Conservation (phyloP, 208 protist species). For the Eutreptiella sp. region DNA sequence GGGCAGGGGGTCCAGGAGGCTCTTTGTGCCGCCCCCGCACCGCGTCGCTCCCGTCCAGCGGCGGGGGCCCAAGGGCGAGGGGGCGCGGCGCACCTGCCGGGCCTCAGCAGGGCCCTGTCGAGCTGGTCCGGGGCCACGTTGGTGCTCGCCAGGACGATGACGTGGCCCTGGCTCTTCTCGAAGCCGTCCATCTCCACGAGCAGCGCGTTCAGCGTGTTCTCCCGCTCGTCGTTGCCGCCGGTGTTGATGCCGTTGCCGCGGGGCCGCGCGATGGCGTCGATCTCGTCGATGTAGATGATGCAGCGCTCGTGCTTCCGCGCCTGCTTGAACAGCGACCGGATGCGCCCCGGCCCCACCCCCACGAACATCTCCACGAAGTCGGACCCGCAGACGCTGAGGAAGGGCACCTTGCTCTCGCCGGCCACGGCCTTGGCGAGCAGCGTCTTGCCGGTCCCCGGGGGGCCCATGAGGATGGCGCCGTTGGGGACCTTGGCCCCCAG, state of each 20-base stretch:
- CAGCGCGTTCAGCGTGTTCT: slow-evolving; percentile 95
- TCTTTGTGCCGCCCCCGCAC: too few relatives aligned
- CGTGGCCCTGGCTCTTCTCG: slow-evolving; percentile 51
- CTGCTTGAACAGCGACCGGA: slow-evolving; percentile 86
- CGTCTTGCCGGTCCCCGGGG: slow-evolving; percentile 87
- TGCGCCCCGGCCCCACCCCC: slow-evolving; percentile 80
- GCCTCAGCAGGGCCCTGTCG: slow-evolving; percentile 77
- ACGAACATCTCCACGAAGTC: slow-evolving; percentile 96
- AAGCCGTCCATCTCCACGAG: slow-evolving; percentile 95
- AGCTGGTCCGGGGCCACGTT: slow-evolving; percentile 84
- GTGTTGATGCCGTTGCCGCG: slow-evolving; percentile 52
- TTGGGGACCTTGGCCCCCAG: slow-evolving; percentile 71
- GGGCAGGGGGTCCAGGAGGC: too few relatives aligned
- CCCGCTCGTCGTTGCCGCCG: slow-evolving; percentile 84
- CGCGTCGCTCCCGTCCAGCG: too few relatives aligned
- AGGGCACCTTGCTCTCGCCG: slow-evolving; percentile 75
- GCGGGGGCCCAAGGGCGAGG: too few relatives aligned
- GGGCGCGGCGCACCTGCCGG: too few relatives aligned
- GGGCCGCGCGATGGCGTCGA: slow-evolving; percentile 89
- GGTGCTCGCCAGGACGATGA: slow-evolving; percentile 91
- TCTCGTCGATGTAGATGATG: slow-evolving; percentile 97
- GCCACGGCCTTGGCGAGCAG: slow-evolving; percentile 85
- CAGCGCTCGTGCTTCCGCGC: slow-evolving; percentile 82
- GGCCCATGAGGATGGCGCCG: slow-evolving; percentile 74
- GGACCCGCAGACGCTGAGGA: slow-evolving; percentile 81